Evolutionary conservation across 306 rosid species (phyloP), one percentile per base, ranked within the genome.

Genomic region (Nissolia schottii): DNA sequence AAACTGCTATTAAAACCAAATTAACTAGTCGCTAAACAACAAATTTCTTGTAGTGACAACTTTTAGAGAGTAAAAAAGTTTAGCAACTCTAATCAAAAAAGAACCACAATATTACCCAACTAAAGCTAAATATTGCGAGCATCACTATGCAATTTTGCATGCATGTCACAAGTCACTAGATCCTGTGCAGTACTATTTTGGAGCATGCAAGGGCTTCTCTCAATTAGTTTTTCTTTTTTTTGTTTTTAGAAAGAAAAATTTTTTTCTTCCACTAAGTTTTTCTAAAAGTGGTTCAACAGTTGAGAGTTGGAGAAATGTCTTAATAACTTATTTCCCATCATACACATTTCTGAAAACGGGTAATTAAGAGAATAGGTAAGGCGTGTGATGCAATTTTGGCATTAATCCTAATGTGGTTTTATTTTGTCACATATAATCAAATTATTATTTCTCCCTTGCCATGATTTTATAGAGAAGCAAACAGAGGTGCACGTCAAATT

Each of bases 381-480:
- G 54, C 81, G 65, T 40, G 68, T 84, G 80, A 71, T 48, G 18
- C 45, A 70, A 68, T 43, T 65, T 49, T 76, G 67, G 74, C 82
- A 78, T n/a, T 80, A 68, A 78, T 76, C 59, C 78, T 77, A 62
- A 63, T 70, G 55, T 75, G 37, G 64, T 51, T 19, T 71, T 65
- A n/a, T 65, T 41, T 18, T 54, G 20, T 24, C 65, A 54, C 38
- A 53, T 46, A 66, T 34, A 75, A 48, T 70, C 19, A 20, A 14
- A 35, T 28, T 41, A 50, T 27, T 60, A 67, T 80, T 81, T 84
- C 83, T 74, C 31, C 45, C 55, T 53, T 79, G 80, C 79, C 83
- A 88, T 84, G 81, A 90, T 88, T 81, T 77, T 61, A 53, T 72
- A 76, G 70, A 51, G 67, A 74, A 73, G 73, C 43, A 60, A 70